Base-by-base conservation (phyloP, 2,329 filamentous ascomycete species). In the Cladosporium oxysporum region DNA sequence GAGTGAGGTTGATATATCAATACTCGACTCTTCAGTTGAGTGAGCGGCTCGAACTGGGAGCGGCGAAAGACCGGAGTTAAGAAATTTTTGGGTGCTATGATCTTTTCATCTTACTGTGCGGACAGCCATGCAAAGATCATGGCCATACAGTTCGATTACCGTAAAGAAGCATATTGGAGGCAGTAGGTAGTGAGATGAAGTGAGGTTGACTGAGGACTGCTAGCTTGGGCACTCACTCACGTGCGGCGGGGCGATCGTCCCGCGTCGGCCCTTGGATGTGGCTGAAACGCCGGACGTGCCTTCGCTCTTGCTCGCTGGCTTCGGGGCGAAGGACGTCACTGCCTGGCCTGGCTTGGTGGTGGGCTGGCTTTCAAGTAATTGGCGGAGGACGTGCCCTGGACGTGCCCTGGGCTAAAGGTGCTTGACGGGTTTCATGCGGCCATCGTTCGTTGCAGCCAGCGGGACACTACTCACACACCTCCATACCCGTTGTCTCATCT, bases 401-500 rank as follows among this genome's bases (percentile, higher is more conserved):
- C 37, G 37, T 41, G 37, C 37, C 35, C 35, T 37, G 35, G 41
- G 41, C 41, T 47, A 47, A 44, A 21, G 41, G 41, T 47, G n/a
- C 8, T 33, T 28, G 28, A 55, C 26, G 21, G 33, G 52, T 55
- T 55, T 55, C 52, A 55, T 55, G 52, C 31, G 52, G 28, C 28
- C 29, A 33, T 55, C 52, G 52, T 55, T 55, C 52, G 52, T 55
- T 28, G 52, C 52, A 55, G 52, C 52, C 52, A 55, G 52, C 52
- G 52, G 33, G 52, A 55, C 52, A 33, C 23, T 26, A 26, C 52
- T 31, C 28, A 33, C 18, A 33, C 52, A 55, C 52, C 29, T 53
- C 26, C 50, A 53, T 31, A 11, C 50, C 26, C 16, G 41, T 47
- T 47, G 41, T 47, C n/a, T 47, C n/a, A 21, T 10, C 12, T 21